Evolutionary conservation across 140 eudicot genomes (phyloP), one percentile per base, ranked within the genome.

Genomic region (Erigeron philadelphicus): DNA sequence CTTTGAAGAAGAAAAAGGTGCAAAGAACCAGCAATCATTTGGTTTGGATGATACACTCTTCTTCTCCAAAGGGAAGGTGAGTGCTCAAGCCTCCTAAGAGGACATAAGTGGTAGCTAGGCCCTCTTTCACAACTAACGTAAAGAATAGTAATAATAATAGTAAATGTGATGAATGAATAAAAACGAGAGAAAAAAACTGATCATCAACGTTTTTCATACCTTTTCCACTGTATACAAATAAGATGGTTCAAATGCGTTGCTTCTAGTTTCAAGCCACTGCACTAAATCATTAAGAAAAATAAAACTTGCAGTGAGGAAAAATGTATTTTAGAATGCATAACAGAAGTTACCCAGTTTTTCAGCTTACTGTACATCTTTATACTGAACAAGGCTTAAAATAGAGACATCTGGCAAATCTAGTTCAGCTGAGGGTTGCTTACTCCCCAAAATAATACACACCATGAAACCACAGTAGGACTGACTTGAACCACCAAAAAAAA

Each of bases 191-290:
- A 44, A 16, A 54, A 41, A 13, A 75, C 41, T 10, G 15, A 76
- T 48, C 50, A 55, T 15, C 11, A 40, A 57, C 35, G 15, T 11
- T 63, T 45, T 64, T 53, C 80, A 72, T 49, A 86, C 98, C 95
- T 92, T 92, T 76, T 92, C 98, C 86, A 79, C 84, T 43, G 95
- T 86, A 79, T 88, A 92, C 11, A 92, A 58, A 83, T 92, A 92
- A 62, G 95, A 82, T 47, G 98, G 98, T 79, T 92, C 98, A 78
- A 88, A 88, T 56, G 88, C 82, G 63, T 84, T 84, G 84, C 96
- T 88, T 70, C 88, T 86, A 64, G 72, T 81, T 76, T 88, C 98
- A 73, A 92, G 95, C 98, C 98, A 91, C 85, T 88, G 96, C 84
- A 86, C 98, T 88, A 89, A 66, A 83, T 59, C 57, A 71, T 70